Evolutionary conservation across 2,329 filamentous ascomycete genomes (phyloP), one percentile per base, ranked within the genome.

Genomic region (Pseudogymnoascus sp.): DNA sequence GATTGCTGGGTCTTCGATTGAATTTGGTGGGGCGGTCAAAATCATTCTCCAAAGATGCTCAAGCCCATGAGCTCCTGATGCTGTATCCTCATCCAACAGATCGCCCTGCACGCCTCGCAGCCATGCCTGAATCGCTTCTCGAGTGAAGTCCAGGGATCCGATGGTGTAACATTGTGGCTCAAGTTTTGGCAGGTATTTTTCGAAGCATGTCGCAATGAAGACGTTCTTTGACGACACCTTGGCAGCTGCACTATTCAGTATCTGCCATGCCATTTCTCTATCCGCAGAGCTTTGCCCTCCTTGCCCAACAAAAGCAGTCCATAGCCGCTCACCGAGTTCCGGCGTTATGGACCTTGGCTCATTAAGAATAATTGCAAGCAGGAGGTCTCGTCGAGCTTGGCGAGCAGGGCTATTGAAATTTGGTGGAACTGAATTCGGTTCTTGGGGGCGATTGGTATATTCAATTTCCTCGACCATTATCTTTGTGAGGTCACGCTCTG

Each of bases 41-140:
- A 93, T 85, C 67, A 96, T 84, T 22, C 85, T 84, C 92, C 92
- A 96, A n/a, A 96, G 77, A 62, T 92, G 82, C 67, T 94, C 88
- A 43, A 82, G 78, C 25, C 76, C 83, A 65, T 73, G 81, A 63
- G 77, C 81, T 65, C 81, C 76, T 28, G 83, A 70, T 9, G 78
- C 74, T n/a, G 78, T 75, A 6, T 79, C 76, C 50, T 83, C 80
- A 61, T 83, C 79, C 20, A 85, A 73, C 18, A 79, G 69, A 57
- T 80, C 76, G 20, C 76, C 76, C 22, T 71, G 57, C 20, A 62
- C 74, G 35, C 79, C 75, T 35, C 78, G 77, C 4, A 84, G 73
- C 38, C 80, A 74, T 4, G 76, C 75, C 30, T 79, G 63, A 12
- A 86, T 73, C 9, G 76, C 75, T 36, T 79, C 78, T 39, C 80